Evolutionary conservation across 257 asterid species (phyloP).

Genomic region (Salvia splendens): DNA sequence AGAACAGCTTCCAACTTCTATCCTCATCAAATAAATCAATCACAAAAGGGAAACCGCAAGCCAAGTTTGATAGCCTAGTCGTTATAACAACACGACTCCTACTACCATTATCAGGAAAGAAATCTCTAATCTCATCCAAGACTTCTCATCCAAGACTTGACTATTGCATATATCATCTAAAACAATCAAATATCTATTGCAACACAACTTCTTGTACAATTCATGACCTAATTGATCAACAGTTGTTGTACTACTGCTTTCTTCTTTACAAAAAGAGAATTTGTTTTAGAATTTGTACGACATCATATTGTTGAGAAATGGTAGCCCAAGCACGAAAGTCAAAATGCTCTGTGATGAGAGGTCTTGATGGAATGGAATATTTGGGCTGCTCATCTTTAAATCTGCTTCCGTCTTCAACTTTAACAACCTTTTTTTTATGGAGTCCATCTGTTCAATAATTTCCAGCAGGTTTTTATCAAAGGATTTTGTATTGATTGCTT

Average conservation of each 20-base stretch:
- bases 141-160: not conserved
- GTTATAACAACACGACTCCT: not conserved
- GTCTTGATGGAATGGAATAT: not conserved
- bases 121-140: not conserved
- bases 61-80: not conserved
- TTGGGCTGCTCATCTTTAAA: not conserved
- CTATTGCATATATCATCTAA: not conserved
- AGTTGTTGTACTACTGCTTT: not conserved
- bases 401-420: not conserved
- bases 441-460: not conserved
- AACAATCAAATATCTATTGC: not conserved
- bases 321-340: constrained; percentile 4
- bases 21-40: not conserved
- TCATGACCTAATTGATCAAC: not conserved
- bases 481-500: not conserved
- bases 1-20: not conserved
- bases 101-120: not conserved
- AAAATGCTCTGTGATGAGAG: not conserved
- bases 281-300: not conserved
- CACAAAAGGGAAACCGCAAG: not conserved
- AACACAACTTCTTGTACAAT: not conserved
- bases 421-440: not conserved
- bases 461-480: not conserved
- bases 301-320: constrained; percentile 1
- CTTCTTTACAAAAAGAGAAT: not conserved